Conservation (phyloP, 495 filamentous ascomycete species). For the Chaetomium tenue region DNA sequence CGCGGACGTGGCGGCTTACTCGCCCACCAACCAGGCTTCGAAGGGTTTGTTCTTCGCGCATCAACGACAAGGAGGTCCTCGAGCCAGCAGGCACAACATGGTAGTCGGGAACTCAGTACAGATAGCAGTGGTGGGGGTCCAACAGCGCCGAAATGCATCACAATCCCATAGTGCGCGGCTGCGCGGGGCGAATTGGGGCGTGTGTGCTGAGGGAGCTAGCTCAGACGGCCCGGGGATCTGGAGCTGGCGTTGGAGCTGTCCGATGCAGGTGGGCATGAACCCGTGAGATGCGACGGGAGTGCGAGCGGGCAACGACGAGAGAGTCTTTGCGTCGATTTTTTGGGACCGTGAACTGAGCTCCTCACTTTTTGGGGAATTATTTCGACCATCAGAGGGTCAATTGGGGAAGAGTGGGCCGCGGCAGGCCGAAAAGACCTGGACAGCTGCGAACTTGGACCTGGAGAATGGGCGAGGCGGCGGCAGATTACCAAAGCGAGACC, state of each 20-base stretch:
- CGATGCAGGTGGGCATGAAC: conserved; percentile 8
- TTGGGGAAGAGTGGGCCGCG: conserved; percentile 25
- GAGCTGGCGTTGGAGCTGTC: conserved; percentile 18
- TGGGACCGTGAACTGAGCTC: conserved; percentile 9
- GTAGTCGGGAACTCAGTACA: conserved; percentile 16
- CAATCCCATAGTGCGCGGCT: conserved; percentile 33
- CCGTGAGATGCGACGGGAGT: neutral
- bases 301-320: conserved; percentile 9
- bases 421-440: neutral
- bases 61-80: conserved; percentile 30
- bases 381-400: conserved; percentile 19
- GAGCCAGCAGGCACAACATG: conserved; percentile 36
- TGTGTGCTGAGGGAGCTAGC: conserved; percentile 11
- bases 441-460: neutral
- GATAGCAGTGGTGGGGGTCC: conserved; percentile 21
- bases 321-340: conserved; percentile 19
- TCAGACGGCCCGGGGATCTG: conserved; percentile 12
- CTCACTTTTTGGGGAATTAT: conserved; percentile 21
- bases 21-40: conserved; percentile 28
- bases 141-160: conserved; percentile 35
- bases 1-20: conserved; percentile 25
- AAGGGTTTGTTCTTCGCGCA: conserved; percentile 29
- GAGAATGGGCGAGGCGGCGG: conserved; percentile 17
- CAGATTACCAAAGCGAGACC: conserved; percentile 15
- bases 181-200: conserved; percentile 20